Conservation (phyloP, 495 filamentous ascomycete genomes). For the Chaetomium tenue region DNA sequence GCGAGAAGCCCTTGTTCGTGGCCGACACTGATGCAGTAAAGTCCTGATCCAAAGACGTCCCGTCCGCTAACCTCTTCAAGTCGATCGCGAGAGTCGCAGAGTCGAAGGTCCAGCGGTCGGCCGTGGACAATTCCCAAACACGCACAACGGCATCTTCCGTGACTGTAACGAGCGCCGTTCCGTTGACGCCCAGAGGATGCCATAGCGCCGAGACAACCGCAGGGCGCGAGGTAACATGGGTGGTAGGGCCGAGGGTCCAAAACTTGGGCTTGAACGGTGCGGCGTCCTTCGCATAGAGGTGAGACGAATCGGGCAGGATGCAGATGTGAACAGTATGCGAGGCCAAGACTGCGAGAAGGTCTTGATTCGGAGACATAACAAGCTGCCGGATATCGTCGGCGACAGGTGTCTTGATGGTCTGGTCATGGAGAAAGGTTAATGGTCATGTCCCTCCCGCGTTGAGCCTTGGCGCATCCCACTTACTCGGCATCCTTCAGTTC, state of each 20-base stretch:
- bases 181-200: conserved; percentile 78
- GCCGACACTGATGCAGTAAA: conserved; percentile 67
- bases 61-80: conserved; percentile 76
- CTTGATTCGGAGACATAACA: conserved; percentile 72
- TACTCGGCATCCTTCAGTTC: conserved; percentile 48
- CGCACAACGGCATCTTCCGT: conserved; percentile 82
- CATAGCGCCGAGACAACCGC: conserved; percentile 74
- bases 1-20: conserved; percentile 75
- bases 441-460: neutral
- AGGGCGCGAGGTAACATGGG: conserved; percentile 78
- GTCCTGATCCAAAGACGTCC: conserved; percentile 70
- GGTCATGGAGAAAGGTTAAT: conserved; percentile 4
- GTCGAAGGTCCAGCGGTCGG: conserved; percentile 80
- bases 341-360: conserved; percentile 78
- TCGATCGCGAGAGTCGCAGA: conserved; percentile 77
- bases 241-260: conserved; percentile 81
- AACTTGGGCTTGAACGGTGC: conserved; percentile 71
- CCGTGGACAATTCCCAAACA: conserved; percentile 78
- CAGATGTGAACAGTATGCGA: conserved; percentile 81
- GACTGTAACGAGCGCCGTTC: conserved; percentile 74
- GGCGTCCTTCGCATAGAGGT: conserved; percentile 62
- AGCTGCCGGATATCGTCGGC: conserved; percentile 76
- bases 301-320: conserved; percentile 70
- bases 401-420: conserved; percentile 70
- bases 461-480: conserved; percentile 24